Conservation (phyloP, 2,329 filamentous ascomycete genomes). For the Alternaria tenuissima region DNA sequence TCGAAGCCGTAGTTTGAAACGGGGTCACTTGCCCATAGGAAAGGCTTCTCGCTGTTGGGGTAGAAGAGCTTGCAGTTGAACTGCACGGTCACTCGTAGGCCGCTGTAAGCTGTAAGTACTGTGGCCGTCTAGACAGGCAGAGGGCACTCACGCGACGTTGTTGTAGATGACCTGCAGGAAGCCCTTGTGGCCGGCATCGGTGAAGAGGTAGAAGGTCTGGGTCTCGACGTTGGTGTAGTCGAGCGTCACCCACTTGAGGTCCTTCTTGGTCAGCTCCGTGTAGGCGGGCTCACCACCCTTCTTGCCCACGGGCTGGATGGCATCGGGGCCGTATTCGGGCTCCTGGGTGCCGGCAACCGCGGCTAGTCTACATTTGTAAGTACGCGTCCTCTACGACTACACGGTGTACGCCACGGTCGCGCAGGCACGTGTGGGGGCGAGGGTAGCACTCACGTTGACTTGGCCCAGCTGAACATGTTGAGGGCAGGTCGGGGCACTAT, state of each 20-base stretch:
- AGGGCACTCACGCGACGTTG: conserved; percentile 79
- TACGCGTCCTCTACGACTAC: conserved; percentile 4
- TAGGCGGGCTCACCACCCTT: conserved; percentile 81
- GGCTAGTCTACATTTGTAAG: conserved; percentile 59
- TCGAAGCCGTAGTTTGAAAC: conserved; percentile 84
- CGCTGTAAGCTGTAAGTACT: conserved; percentile 62
- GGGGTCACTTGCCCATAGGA: conserved; percentile 84
- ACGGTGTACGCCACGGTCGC: conserved; percentile 16
- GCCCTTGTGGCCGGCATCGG: conserved; percentile 77
- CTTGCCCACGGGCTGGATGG: conserved; percentile 84
- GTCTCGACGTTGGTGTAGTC: conserved; percentile 92
- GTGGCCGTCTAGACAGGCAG: background rate
- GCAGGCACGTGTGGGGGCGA: conserved; percentile 25
- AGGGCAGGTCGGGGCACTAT: conserved; percentile 40
- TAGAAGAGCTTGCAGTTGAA: conserved; percentile 96
- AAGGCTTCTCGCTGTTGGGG: conserved; percentile 73
- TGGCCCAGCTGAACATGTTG: conserved; percentile 90
- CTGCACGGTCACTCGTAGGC: conserved; percentile 87
- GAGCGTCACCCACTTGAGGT: conserved; percentile 83
- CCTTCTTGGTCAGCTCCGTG: conserved; percentile 78
- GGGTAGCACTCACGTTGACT: conserved; percentile 75
- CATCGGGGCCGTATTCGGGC: conserved; percentile 90
- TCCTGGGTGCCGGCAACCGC: conserved; percentile 95
- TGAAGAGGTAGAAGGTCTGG: conserved; percentile 89
- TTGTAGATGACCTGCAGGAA: conserved; percentile 96